Evolutionary conservation across 2,329 filamentous ascomycete genomes (phyloP), one percentile per base, ranked within the genome.

Genomic region (Rhynchosporium secalis): DNA sequence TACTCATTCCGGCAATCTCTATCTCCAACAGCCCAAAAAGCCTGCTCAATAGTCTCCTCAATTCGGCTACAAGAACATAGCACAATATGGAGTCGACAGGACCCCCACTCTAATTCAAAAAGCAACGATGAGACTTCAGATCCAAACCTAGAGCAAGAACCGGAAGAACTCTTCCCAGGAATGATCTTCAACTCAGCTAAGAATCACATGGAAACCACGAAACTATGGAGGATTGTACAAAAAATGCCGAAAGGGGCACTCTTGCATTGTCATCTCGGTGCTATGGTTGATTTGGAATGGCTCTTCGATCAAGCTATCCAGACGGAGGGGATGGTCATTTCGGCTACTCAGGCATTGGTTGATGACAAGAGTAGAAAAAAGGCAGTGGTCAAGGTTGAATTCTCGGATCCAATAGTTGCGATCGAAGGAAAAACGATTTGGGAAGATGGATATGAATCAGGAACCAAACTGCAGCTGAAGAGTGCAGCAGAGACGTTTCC

Each of bases 131-230:
- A 43, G 87, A 92, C 69, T 85, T 92, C 72, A 80, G 81, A 43
- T 78, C 91, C 15, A n/a, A 43, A 4, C 15, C 13, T 12, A 43
- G 12, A 10, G 4, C 12, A 36, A 26, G 43, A 76, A n/a, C 78
- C 84, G 70, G 86, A 92, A 72, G 81, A 81, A 48, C 78, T 91
- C 1, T 90, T 89, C 73, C 91, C 91, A 1, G 92, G 92, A 15
- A 96, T 96, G 88, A 93, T 95, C 87, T 96, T 96, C 77, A 87
- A 85, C 43, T 81, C 92, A 33, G 91, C 91, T 69, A 93, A 91
- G 75, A 83, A 86, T 12, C 85, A 86, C 48, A 93, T 96, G 84
- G 90, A 96, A 75, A 80, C 80, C 68, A 95, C 91, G 7, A 86
- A 86, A 71, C 81, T 96, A 15, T 97, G 91, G 90, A 83, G 85